A percentile compares a stretch with the other conserved stretches of the same genome.
Conservation (phyloP, 1,139 yeast genomes). For the Chernovozyma aurita region DNA sequence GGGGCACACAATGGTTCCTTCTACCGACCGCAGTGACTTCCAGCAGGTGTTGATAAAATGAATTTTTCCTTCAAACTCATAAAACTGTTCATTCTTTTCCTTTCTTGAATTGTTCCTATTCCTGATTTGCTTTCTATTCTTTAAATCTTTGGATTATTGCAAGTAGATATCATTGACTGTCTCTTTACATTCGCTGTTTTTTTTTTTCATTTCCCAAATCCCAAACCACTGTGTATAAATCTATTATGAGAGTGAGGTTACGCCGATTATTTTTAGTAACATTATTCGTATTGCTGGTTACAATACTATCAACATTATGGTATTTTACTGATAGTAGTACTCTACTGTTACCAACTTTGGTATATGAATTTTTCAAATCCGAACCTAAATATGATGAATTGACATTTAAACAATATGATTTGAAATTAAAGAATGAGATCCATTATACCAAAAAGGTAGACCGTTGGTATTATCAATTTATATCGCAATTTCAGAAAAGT, state of each 20-base stretch:
- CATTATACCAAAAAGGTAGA: conserved; percentile 31
- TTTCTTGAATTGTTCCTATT: too few relatives aligned
- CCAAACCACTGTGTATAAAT: too few relatives aligned
- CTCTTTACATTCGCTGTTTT: too few relatives aligned
- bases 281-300: background rate
- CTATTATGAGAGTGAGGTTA: conserved; percentile 17
- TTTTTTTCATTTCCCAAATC: too few relatives aligned
- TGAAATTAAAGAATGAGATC: conserved; percentile 15
- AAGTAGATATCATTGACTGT: too few relatives aligned
- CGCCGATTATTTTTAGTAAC: conserved; percentile 7
- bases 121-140: too few relatives aligned
- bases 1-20: too few relatives aligned
- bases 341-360: background rate
- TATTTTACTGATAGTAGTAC: background rate
- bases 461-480: conserved; percentile 20
- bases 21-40: too few relatives aligned
- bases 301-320: background rate
- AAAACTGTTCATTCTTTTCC: too few relatives aligned
- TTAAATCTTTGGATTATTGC: too few relatives aligned
- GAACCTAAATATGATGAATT: background rate
- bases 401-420: conserved; percentile 14
- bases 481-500: conserved; percentile 1
- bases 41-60: too few relatives aligned
- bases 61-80: too few relatives aligned
- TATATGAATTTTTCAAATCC: background rate